phyloP scores from a whole-genome alignment of 306 rosid genomes.

The Mimosa pudica region DNA sequence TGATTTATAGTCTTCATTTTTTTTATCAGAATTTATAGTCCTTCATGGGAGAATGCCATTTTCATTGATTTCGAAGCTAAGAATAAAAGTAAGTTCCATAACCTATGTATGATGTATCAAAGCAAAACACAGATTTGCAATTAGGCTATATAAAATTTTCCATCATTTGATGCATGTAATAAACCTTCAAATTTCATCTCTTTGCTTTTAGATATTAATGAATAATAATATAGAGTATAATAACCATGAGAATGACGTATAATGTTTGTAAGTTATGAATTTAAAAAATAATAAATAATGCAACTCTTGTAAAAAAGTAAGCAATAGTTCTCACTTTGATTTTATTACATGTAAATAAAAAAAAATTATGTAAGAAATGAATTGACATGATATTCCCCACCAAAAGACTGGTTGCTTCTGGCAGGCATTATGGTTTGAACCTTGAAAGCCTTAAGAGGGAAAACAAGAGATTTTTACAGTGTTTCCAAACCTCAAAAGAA shows the following conservation, averaged over 20 bases:
- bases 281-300: not conserved
- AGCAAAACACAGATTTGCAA: not conserved
- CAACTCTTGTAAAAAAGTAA: no score
- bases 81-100: not conserved
- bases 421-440: conserved; percentile 34
- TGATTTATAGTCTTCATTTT: not conserved
- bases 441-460: conserved; percentile 56
- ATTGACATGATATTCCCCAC: not conserved
- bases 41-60: not conserved
- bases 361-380: no score
- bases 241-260: no score
- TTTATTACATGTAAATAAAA: not conserved
- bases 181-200: not conserved
- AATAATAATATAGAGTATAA: no score
- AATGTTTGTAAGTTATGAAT: not conserved
- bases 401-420: not conserved
- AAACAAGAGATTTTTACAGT: conserved; percentile 18
- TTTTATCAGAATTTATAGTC: not conserved
- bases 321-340: no score
- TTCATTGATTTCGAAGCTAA: not conserved
- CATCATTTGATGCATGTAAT: not conserved
- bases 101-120: not conserved
- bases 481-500: not conserved
- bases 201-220: no score
- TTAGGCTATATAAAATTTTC: not conserved